These are phyloP conservation scores for Babesia ovata DNA, from an alignment of 169 alveolate species.

Conservation along the genomic window DNA sequence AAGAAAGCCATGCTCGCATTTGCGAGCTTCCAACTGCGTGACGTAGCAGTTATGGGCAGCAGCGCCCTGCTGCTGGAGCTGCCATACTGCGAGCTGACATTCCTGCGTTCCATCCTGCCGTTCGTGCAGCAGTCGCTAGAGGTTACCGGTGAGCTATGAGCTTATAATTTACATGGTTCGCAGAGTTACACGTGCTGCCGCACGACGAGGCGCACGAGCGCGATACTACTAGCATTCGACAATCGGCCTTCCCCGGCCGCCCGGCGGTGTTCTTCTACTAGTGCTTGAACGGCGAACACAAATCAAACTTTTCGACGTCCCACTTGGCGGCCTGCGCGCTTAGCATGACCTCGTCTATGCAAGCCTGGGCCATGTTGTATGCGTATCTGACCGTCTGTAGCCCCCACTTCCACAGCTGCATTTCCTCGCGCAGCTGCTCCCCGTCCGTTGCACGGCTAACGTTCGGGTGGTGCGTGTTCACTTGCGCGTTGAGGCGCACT, in stretches of 20 bases:
- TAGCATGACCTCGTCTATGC: constrained; percentile 62
- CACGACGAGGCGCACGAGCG: constrained; percentile 56
- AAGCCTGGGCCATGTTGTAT: constrained; percentile 54
- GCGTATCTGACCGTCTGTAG: constrained; percentile 53
- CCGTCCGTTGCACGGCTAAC: constrained; percentile 1
- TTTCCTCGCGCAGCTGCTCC: constrained; percentile 29
- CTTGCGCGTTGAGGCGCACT: constrained; percentile 25
- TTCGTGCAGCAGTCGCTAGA: constrained; percentile 64
- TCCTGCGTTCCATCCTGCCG: constrained; percentile 51
- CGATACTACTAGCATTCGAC: constrained; percentile 68
- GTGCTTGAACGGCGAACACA: constrained; percentile 43
- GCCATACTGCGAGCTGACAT: constrained; percentile 69
- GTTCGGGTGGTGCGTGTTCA: neutral
- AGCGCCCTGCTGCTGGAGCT: constrained; percentile 46
- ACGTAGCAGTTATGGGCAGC: constrained; percentile 61
- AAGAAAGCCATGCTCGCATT: constrained; percentile 84
- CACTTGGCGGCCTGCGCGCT: constrained; percentile 52
- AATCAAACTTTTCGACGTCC: constrained; percentile 54
- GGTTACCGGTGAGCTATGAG: constrained; percentile 51
- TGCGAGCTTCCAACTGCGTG: constrained; percentile 84
- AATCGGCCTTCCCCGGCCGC: constrained; percentile 73
- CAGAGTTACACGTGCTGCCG: constrained; percentile 70
- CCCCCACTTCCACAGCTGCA: constrained; percentile 38
- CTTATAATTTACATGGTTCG: constrained; percentile 3
- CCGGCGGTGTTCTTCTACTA: constrained; percentile 75